Percentiles rank a stretch among this genome's conserved stretches.
These are phyloP conservation scores for Erodium texanum DNA, from an alignment of 441 rosid species.

Conservation along the genomic window DNA sequence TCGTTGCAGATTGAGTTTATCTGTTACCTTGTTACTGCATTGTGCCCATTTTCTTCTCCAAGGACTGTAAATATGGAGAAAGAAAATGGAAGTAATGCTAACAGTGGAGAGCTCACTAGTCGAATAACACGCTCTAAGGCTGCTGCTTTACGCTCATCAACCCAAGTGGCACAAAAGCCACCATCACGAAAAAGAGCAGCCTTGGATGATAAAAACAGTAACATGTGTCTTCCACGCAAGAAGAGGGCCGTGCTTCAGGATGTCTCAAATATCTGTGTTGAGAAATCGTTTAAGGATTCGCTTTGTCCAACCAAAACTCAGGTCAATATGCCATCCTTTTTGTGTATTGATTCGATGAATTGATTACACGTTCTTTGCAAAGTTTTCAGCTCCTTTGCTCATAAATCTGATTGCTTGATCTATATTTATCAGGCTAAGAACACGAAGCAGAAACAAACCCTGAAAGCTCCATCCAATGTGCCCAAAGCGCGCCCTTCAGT, in stretches of 20 bases:
- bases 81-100: constrained; percentile 28
- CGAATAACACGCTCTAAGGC: constrained; percentile 69
- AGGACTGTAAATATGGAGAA: constrained; percentile 49
- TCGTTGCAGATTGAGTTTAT: constrained; percentile 28
- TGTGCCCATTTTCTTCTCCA: constrained; percentile 24
- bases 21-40: constrained; percentile 27
- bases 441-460: too few relatives aligned
- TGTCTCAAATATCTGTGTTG: constrained; percentile 54
- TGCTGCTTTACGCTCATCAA: constrained; percentile 39
- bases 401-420: too few relatives aligned
- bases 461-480: not conserved
- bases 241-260: constrained; percentile 65
- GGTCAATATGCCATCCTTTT: constrained; percentile 30
- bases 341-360: too few relatives aligned
- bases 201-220: constrained; percentile 36
- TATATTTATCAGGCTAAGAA: too few relatives aligned
- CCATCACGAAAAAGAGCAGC: constrained; percentile 43
- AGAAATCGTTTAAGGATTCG: constrained; percentile 36
- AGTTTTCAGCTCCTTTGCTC: too few relatives aligned
- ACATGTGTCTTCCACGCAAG: constrained; percentile 30
- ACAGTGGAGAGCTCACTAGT: too few relatives aligned
- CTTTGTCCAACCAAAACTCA: constrained; percentile 39
- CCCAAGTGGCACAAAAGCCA: constrained; percentile 29
- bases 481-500: constrained; percentile 30
- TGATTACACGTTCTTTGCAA: too few relatives aligned